Evolutionary conservation across 2,329 filamentous ascomycete species (phyloP).

Genomic region (Xylariaceae sp.): DNA sequence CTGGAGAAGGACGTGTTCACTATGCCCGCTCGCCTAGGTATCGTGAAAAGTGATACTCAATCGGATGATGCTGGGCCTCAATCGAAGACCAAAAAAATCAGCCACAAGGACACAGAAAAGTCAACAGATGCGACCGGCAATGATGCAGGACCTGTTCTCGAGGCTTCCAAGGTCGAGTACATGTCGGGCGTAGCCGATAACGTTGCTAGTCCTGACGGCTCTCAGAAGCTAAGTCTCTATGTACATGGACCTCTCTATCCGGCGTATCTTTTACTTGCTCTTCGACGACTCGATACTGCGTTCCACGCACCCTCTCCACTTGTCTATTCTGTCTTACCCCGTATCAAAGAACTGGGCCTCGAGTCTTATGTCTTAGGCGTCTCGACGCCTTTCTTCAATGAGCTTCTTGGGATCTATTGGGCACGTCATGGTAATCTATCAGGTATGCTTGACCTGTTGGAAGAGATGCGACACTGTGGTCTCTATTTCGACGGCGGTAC

Average conservation of each 20-base stretch:
- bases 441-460: conserved; percentile 61
- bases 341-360: conserved; percentile 71
- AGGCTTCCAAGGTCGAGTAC: neutral
- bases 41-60: conserved; percentile 45
- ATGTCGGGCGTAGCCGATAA: conserved; percentile 10
- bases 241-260: conserved; percentile 71
- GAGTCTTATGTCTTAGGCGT: conserved; percentile 75
- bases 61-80: conserved; percentile 10
- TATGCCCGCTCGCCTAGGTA: conserved; percentile 61
- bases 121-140: neutral
- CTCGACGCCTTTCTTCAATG: conserved; percentile 73
- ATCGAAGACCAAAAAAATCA: conserved; percentile 21
- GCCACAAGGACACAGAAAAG: conserved; percentile 14
- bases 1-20: conserved; percentile 72
- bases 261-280: conserved; percentile 62
- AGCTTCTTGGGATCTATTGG: conserved; percentile 69
- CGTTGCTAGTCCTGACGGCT: neutral
- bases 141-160: neutral
- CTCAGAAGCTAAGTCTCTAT: conserved; percentile 53
- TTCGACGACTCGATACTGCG: conserved; percentile 61
- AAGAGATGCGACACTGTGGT: conserved; percentile 71
- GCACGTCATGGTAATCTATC: conserved; percentile 63
- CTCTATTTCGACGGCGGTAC: conserved; percentile 62
- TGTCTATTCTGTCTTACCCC: conserved; percentile 67
- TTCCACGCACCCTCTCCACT: conserved; percentile 67